Evolutionary conservation across 345 rosid species (phyloP), one percentile per base, ranked within the genome.

Genomic region (Zanthoxylum bungeanum): DNA sequence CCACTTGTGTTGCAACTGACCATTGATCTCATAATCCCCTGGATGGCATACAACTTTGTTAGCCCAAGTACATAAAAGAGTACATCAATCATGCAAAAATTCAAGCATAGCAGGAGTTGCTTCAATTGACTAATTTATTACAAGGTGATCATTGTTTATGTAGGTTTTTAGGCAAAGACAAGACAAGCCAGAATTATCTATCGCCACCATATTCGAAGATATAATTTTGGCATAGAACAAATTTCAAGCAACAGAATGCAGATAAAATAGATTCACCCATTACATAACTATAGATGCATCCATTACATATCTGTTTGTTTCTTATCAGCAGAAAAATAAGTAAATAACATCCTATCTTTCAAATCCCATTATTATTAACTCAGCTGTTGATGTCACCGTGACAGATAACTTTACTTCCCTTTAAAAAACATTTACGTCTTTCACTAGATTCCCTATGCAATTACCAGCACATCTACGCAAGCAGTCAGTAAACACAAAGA

Each of bases 21-120:
- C 70, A 77, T 79, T 83, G 27, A 77, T 74, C 37, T 36, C 73
- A 64, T 72, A 73, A 63, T 74, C 78, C 69, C 80, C 86, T 82
- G 87, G 64, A 75, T 46, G 70, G 25, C 57, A 33, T 68, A 62
- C 42, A 78, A 46, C 47, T 57, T 46, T 51, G 59, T 79, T 24
- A 79, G 74, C 46, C 34, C 30, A 49, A 55, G 25, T 21, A 51
- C 28, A 60, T 61, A 67, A 19, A 67, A 19, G 16, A n/a, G 37
- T 5, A 66, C 57, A n/a, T 33, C 44, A 47, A 66, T 19, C 44
- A 42, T 39, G 39, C 10, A 34, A 14, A 73, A 36, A 72, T 10
- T 6, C 49, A 39, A 53, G 27, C 53, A 28, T 27, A 69, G 25
- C 8, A 67, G 33, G 36, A 36, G 31, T 19, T 44, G 52, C 52